Base-by-base conservation (phyloP, 768 basidiomycete species). In the Lactarius psammicola region DNA sequence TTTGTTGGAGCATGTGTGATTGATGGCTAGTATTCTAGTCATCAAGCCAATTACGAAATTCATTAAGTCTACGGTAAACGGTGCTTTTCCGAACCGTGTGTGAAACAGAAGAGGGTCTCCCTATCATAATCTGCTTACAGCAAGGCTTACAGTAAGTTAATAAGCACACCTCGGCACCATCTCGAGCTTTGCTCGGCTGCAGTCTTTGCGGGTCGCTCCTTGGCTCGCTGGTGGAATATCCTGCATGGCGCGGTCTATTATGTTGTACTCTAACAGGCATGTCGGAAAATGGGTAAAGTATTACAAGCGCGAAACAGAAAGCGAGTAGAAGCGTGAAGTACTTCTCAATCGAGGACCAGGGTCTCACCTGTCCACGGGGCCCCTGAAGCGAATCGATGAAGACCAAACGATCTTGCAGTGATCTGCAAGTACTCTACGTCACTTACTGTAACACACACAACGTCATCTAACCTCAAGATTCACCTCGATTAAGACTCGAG, bases 1-100 rank as follows among this genome's bases (percentile, higher is more conserved):
- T 51, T 51, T 44, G 8, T 44, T 44, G 42, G 20, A 44, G 10
- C 20, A 5, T 26, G 46, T 6, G 26, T 23, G n/a, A n/a, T 7
- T 11, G n/a, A 6, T 6, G n/a, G n/a, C n/a, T n/a, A n/a, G n/a
- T n/a, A n/a, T 18, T 6, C 0, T 10, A 1, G 4, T 4, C 8
- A 1, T 51, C 49, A 51, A 15, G 49, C 7, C 49, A 26, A 2
- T 15, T 26, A 13, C 23, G 13, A n/a, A 26, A 49, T 23, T 49
- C 46, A 15, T 49, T n/a, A n/a, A n/a, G n/a, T n/a, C n/a, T n/a
- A n/a, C n/a, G n/a, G n/a, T n/a, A n/a, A n/a, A n/a, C n/a, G n/a
- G n/a, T n/a, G n/a, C n/a, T n/a, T n/a, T n/a, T n/a, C n/a, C n/a
- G n/a, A n/a, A n/a, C n/a, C 36, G 36, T 38, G 20, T 20, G 42